These are phyloP conservation scores for Cyberlindnera maclurae DNA, from an alignment of 805 yeast species.

Conservation along the genomic window DNA sequence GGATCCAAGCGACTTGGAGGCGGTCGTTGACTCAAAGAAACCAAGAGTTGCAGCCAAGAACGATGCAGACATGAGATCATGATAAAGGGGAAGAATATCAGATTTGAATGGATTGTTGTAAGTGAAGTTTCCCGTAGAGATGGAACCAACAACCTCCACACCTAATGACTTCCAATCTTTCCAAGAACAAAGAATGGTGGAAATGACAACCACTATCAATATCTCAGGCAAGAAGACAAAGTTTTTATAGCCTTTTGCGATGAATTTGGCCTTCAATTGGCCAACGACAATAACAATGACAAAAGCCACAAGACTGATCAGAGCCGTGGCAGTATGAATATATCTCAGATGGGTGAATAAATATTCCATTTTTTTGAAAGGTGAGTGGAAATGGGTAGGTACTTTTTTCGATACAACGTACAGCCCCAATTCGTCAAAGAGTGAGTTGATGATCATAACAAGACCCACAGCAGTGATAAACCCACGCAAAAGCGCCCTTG, in stretches of 20 bases:
- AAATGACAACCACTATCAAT: slow-evolving; percentile 53
- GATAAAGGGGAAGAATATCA: slow-evolving; percentile 39
- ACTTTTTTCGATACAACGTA: slow-evolving; percentile 36
- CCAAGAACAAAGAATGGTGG: slow-evolving; percentile 48
- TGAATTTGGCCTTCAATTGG: slow-evolving; percentile 32
- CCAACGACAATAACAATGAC: slow-evolving; percentile 35
- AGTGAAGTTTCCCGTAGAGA: slow-evolving; percentile 44
- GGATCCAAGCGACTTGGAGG: slow-evolving; percentile 79
- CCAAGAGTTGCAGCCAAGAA: slow-evolving; percentile 80
- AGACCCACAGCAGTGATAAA: slow-evolving; percentile 82
- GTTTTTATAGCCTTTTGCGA: slow-evolving; percentile 26
- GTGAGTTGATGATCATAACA: slow-evolving; percentile 73
- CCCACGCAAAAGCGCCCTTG: slow-evolving; percentile 72
- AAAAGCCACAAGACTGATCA: slow-evolving; percentile 51
- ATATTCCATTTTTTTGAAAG: slow-evolving; percentile 61
- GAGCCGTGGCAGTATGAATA: slow-evolving; percentile 51
- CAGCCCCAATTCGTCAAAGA: slow-evolving; percentile 68
- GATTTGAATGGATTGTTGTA: slow-evolving; percentile 52
- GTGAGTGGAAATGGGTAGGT: slow-evolving; percentile 56
- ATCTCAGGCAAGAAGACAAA: slow-evolving; percentile 80
- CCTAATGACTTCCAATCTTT: slow-evolving; percentile 48
- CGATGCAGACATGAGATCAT: slow-evolving; percentile 56
- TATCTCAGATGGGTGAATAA: slow-evolving; percentile 41
- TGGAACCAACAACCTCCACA: slow-evolving; percentile 63
- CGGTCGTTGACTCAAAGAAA: slow-evolving; percentile 89